These are phyloP conservation scores for Phaeophleospora eucalypticola DNA, from an alignment of 2,329 filamentous ascomycete species.

Conservation along the genomic window DNA sequence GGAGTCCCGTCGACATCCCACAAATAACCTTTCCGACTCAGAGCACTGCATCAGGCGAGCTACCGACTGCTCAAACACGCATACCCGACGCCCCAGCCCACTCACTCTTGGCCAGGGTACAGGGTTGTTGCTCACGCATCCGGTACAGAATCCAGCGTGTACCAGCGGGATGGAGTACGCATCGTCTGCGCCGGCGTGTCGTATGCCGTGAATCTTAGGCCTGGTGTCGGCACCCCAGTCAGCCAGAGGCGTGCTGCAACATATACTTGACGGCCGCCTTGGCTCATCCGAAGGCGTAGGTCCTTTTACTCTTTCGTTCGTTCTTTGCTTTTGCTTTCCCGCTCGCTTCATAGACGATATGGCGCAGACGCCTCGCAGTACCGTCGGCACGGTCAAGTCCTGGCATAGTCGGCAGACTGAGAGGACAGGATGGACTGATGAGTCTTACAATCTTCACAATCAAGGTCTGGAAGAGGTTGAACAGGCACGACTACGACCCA, in stretches of 20 bases:
- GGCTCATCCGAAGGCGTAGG: conserved; percentile 3
- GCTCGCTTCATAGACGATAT: conserved; percentile 18
- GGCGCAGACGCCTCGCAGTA: conserved; percentile 29
- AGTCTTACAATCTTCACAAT: conserved; percentile 22
- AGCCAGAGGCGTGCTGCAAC: conserved; percentile 7
- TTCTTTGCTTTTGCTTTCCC: conserved; percentile 7
- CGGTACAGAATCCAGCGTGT: background rate
- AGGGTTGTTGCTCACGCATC: conserved; percentile 1
- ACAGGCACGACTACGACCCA: conserved; percentile 25
- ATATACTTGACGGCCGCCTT: conserved; percentile 19
- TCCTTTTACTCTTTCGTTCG: conserved; percentile 5
- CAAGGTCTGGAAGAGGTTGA: conserved; percentile 29
- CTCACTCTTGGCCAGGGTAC: conserved; percentile 1
- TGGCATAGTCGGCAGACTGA: conserved; percentile 28
- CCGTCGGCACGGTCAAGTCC: conserved; percentile 31
- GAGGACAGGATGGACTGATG: conserved; percentile 24
- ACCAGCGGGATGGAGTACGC: background rate
- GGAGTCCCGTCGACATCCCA: background rate
- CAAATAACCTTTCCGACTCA: conserved; percentile 8
- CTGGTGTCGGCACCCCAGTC: background rate
- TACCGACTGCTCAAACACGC: conserved; percentile 1
- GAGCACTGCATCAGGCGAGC: conserved; percentile 4
- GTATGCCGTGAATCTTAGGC: background rate
- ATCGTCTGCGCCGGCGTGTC: conserved; percentile 2
- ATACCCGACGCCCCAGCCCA: conserved; percentile 6